Evolutionary conservation across 2,329 filamentous ascomycete species (phyloP).

Genomic region (Onygenales sp.): DNA sequence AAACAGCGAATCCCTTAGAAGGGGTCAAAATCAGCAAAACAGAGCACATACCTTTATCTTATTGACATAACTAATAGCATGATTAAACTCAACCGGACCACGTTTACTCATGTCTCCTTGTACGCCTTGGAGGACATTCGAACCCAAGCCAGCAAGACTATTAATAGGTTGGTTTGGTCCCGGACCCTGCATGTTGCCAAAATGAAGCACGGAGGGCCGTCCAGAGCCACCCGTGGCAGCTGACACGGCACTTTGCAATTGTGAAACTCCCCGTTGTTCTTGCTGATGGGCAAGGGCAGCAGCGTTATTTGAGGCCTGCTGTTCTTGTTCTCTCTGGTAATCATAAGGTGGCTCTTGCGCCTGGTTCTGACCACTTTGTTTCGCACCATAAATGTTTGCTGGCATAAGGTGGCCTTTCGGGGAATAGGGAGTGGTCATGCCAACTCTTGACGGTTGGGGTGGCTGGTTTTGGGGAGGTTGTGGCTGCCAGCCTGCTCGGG

Average conservation of each 20-base stretch:
- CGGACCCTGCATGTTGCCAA: slow-evolving; percentile 34
- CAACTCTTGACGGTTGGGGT: slow-evolving; percentile 11
- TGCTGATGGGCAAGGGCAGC: slow-evolving; percentile 48
- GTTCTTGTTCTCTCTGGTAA: slow-evolving; percentile 34
- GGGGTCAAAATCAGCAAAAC: not conserved
- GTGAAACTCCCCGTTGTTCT: slow-evolving; percentile 56
- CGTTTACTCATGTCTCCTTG: slow-evolving; percentile 62
- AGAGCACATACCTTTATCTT: slow-evolving; percentile 81
- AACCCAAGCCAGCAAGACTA: slow-evolving; percentile 52
- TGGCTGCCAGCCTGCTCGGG: slow-evolving; percentile 32
- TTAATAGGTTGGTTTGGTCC: slow-evolving; percentile 45
- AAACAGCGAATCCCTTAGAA: not conserved
- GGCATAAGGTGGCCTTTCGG: slow-evolving; percentile 30
- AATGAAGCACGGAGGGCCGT: slow-evolving; percentile 42
- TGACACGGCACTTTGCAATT: slow-evolving; percentile 56
- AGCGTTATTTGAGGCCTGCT: slow-evolving; percentile 37
- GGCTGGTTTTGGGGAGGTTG: slow-evolving; percentile 19
- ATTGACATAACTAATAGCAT: slow-evolving; percentile 98
- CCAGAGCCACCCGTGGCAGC: slow-evolving; percentile 43
- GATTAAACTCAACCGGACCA: slow-evolving; percentile 95
- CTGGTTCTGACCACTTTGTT: slow-evolving; percentile 26
- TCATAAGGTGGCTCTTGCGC: slow-evolving; percentile 35
- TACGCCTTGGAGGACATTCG: slow-evolving; percentile 47
- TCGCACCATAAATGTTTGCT: slow-evolving; percentile 25
- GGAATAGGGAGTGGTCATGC: slow-evolving; percentile 27